Conservation (phyloP, 139 green algal species). For the Zygnema cylindricum region DNA sequence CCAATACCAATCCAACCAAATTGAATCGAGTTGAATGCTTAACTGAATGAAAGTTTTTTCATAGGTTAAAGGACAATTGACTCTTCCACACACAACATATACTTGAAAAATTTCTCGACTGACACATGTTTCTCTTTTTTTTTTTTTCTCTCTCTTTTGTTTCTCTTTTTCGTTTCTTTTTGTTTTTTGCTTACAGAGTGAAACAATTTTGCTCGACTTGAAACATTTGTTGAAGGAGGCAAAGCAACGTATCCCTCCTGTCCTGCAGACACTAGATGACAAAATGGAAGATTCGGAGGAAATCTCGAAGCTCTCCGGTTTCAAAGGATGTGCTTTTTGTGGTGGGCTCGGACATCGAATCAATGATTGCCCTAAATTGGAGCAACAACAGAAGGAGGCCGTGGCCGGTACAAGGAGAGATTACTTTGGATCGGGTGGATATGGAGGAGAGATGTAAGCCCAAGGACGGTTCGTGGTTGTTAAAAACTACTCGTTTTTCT, state of each 20-base stretch:
- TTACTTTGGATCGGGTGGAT: slow-evolving; percentile 62
- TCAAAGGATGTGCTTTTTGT: slow-evolving; percentile 94
- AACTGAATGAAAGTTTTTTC: too few species aligned
- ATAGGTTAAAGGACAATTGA: not conserved
- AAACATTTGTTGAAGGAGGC: slow-evolving; percentile 97
- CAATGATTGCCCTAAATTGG: slow-evolving; percentile 93
- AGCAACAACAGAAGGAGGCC: slow-evolving; percentile 57
- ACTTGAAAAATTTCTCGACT: not conserved
- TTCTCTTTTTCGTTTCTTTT: not conserved
- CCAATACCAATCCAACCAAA: too few species aligned
- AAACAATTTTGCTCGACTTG: slow-evolving; percentile 95
- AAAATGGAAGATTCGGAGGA: slow-evolving; percentile 67
- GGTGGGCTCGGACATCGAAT: slow-evolving; percentile 96
- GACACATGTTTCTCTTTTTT: not conserved
- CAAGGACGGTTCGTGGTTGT: too few species aligned
- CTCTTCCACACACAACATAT: slow-evolving; percentile 1
- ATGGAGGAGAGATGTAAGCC: slow-evolving; percentile 64
- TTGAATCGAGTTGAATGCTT: too few species aligned
- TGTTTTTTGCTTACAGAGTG: slow-evolving; percentile 61
- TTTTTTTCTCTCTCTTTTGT: not conserved
- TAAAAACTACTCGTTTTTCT: too few species aligned
- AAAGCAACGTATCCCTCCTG: slow-evolving; percentile 79
- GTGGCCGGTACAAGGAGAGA: slow-evolving; percentile 55
- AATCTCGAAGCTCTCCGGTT: slow-evolving; percentile 48
- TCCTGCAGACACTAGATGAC: slow-evolving; percentile 78